Conservation (phyloP, 2,329 filamentous ascomycete species). For the Fusarium bulbicola region DNA sequence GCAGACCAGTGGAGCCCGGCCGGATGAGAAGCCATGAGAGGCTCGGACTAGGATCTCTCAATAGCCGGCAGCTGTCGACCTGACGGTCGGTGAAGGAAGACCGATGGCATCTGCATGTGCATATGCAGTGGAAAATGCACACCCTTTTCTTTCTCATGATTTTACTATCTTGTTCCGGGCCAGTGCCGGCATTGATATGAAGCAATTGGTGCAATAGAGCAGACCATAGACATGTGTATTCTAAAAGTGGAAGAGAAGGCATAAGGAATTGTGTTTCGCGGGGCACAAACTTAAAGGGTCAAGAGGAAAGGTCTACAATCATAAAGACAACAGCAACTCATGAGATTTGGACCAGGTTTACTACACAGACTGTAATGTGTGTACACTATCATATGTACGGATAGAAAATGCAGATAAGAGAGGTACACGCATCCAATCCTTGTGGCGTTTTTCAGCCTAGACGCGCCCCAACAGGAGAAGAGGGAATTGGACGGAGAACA, state of each 20-base stretch:
- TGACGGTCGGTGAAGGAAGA: constrained; percentile 9
- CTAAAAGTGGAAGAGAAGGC: not conserved
- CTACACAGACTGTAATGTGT: not conserved
- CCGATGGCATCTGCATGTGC: not conserved
- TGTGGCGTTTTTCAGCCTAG: constrained; percentile 10
- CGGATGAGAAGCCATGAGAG: constrained; percentile 3
- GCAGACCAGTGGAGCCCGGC: constrained; percentile 19
- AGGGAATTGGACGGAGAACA: not conserved
- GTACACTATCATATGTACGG: not conserved
- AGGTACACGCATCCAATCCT: constrained; percentile 3
- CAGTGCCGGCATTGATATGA: not conserved
- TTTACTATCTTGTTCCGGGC: not conserved
- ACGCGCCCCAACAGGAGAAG: constrained; percentile 27
- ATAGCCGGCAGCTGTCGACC: constrained; percentile 5
- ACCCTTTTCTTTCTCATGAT: not conserved
- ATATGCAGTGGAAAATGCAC: not conserved
- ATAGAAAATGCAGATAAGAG: constrained; percentile 9
- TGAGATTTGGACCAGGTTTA: not conserved
- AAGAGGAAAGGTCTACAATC: not conserved
- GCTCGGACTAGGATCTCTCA: not conserved
- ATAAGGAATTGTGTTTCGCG: not conserved
- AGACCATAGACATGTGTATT: not conserved
- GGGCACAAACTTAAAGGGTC: not conserved
- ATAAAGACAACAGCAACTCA: not conserved
- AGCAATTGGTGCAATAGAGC: constrained; percentile 19